Evolutionary conservation across 1,284 basidiomycete genomes (phyloP).

Genomic region (Malassezia obtusa): DNA sequence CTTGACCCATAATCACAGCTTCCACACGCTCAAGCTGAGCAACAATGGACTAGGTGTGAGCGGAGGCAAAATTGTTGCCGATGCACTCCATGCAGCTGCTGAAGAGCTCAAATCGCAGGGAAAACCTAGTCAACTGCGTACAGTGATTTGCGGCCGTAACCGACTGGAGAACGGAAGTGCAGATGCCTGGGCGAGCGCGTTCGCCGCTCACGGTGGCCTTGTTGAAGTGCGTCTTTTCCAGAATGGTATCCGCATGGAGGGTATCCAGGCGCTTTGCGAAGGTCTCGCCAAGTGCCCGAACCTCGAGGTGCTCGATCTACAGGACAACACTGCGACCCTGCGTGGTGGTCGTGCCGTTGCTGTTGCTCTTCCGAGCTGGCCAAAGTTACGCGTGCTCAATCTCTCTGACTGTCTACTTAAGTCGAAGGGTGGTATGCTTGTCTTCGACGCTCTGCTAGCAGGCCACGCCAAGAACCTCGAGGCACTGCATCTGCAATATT

Average conservation of each 20-base stretch:
- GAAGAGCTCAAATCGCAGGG: constrained; percentile 60
- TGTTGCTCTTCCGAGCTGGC: constrained; percentile 60
- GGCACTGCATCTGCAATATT: constrained; percentile 40
- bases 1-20: constrained; percentile 50
- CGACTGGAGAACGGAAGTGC: constrained; percentile 86
- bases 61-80: constrained; percentile 75
- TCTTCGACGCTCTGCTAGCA: constrained; percentile 30
- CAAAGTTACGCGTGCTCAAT: constrained; percentile 65
- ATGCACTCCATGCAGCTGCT: constrained; percentile 72
- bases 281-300: constrained; percentile 64
- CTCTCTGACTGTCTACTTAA: constrained; percentile 85
- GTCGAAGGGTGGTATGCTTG: constrained; percentile 50
- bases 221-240: constrained; percentile 84
- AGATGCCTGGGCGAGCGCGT: constrained; percentile 72
- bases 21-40: constrained; percentile 82
- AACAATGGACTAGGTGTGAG: constrained; percentile 95
- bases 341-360: constrained; percentile 68
- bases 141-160: constrained; percentile 85
- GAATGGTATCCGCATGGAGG: constrained; percentile 92
- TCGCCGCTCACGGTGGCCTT: constrained; percentile 67
- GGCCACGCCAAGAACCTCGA: constrained; percentile 32
- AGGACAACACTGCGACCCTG: constrained; percentile 85
- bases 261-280: constrained; percentile 67
- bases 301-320: constrained; percentile 74
- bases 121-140: constrained; percentile 62